Evolutionary conservation across 2,329 filamentous ascomycete species (phyloP).

Genomic region (Cercospora sp.): DNA sequence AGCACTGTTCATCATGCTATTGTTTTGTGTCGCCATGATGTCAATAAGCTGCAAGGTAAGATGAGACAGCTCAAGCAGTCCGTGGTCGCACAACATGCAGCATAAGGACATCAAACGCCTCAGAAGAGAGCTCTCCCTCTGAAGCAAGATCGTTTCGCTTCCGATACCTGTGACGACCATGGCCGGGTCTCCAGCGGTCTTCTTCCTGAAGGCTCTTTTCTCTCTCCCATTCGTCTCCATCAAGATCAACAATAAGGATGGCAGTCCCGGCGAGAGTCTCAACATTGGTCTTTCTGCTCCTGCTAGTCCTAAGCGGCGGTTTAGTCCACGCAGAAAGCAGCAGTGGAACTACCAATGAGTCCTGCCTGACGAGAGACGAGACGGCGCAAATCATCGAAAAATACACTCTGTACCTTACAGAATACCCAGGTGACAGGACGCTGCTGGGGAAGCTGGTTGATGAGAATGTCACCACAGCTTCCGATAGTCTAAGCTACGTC

Average conservation of each 20-base stretch:
- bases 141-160: not conserved
- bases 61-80: not conserved
- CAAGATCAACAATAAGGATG: slow-evolving; percentile 1
- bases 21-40: not conserved
- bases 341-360: slow-evolving; percentile 5
- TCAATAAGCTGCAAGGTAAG: not conserved
- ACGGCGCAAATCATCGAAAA: slow-evolving; percentile 9
- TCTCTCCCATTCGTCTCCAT: slow-evolving; percentile 19
- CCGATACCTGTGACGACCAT: not conserved
- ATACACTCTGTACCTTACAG: slow-evolving; percentile 11
- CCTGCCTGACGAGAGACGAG: slow-evolving; percentile 11
- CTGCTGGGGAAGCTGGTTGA: slow-evolving; percentile 3
- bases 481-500: slow-evolving; percentile 18
- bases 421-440: slow-evolving; percentile 11
- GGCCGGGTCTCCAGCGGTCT: slow-evolving; percentile 16
- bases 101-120: not conserved
- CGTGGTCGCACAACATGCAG: not conserved
- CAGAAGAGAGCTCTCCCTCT: not conserved
- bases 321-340: slow-evolving; percentile 11
- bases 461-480: slow-evolving; percentile 15
- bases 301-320: slow-evolving; percentile 6
- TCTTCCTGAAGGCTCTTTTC: slow-evolving; percentile 17
- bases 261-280: not conserved
- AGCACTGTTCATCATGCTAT: not conserved
- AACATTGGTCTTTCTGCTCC: slow-evolving; percentile 14